Evolutionary conservation across 306 rosid genomes (phyloP), one percentile per base, ranked within the genome.

Genomic region (Astragalus glycyphyllos): DNA sequence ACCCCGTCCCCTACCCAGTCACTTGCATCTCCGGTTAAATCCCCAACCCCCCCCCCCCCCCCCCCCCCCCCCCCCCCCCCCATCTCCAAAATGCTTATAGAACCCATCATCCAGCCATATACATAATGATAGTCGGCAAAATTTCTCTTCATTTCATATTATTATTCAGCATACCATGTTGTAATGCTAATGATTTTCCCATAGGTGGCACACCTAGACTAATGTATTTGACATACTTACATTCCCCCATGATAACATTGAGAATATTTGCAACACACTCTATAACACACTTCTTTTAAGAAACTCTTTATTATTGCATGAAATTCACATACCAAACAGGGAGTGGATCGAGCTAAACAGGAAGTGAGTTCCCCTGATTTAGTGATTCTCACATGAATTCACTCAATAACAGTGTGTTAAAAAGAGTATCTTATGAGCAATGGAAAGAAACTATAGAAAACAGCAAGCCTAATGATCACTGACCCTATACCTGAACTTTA

Each of bases 401-500:
- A 48, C 32, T 13, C 14, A 32, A 66, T 47, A 48, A 48, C 14
- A 66, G 46, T 65, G 38, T 31, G 13, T 14, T 46, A 8, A 46
- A 31, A 64, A 12, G 11, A 26, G 42, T 13, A 69, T 34, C 57
- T 61, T 48, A 49, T 69, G 38, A 58, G 46, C 46, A 13, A 58
- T 50, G 74, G 13, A 57, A 61, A 8, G 41, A 4, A 54, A 51
- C 1, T 58, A 12, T 4, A 32, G 46, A 48, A 65, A 49, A 71
- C 60, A 50, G 50, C 20, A 56, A 65, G 58, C 81, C 58, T 58
- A 79, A 59, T 61, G 40, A 80, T 77, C 59, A 76, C 49, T 60
- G 62, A 69, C 77, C 66, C 42, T 76, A 56, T 63, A 89, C 99
- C 97, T 89, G 96, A 94, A 89, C 80, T 77, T 83, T 37, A 87